These are phyloP conservation scores for Tricholoma hemisulphureum DNA, from an alignment of 768 basidiomycete species.

Conservation along the genomic window DNA sequence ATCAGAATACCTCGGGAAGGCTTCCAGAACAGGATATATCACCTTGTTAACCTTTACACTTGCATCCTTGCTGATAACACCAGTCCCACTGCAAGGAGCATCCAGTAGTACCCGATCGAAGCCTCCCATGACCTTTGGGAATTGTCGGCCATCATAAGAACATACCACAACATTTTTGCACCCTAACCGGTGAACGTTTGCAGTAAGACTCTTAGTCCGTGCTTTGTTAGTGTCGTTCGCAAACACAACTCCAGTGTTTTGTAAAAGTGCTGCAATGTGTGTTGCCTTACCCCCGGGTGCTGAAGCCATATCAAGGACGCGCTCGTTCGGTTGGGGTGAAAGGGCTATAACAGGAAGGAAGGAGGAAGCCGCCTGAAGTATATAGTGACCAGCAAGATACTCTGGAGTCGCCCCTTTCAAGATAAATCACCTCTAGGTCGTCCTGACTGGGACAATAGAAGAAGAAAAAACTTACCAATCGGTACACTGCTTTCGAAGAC, in stretches of 20 bases:
- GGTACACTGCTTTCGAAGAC: constrained; percentile 96
- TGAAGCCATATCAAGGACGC: constrained; percentile 97
- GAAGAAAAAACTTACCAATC: constrained; percentile 62
- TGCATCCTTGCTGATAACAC: constrained; percentile 96
- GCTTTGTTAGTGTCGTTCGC: constrained; percentile 96
- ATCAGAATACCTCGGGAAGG: constrained; percentile 2
- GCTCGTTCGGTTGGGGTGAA: constrained; percentile 87
- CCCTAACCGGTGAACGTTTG: constrained; percentile 94
- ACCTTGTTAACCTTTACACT: constrained; percentile 99
- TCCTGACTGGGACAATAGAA: not conserved
- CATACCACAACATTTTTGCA: constrained; percentile 98
- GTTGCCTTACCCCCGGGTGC: constrained; percentile 98
- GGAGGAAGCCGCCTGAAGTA: constrained; percentile 98
- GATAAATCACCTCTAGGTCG: not conserved
- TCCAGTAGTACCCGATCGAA: constrained; percentile 97
- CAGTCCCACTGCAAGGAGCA: constrained; percentile 97
- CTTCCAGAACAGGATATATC: constrained; percentile 17
- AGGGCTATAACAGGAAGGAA: constrained; percentile 99
- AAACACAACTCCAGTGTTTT: constrained; percentile 97
- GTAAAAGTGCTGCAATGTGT: constrained; percentile 93
- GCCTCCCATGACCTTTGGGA: constrained; percentile 98
- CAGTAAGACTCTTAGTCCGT: constrained; percentile 93
- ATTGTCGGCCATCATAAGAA: constrained; percentile 95
- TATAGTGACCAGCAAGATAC: constrained; percentile 98
- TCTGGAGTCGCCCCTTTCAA: constrained; percentile 87